Conservation (phyloP, 495 filamentous ascomycete genomes). For the Annulohypoxylon nitens region DNA sequence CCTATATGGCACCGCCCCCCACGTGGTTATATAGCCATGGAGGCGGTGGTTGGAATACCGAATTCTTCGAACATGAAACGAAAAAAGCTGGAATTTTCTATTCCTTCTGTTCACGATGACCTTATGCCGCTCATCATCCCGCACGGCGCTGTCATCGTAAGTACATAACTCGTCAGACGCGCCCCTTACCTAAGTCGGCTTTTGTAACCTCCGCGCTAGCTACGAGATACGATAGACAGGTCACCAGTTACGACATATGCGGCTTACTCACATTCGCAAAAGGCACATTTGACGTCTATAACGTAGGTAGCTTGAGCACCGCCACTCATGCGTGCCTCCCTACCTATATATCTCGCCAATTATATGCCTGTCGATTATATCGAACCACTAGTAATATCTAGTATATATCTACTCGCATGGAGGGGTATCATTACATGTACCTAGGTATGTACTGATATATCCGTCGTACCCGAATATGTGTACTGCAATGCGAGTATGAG, state of each 20-base stretch:
- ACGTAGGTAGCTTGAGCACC: neutral
- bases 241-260: constrained; percentile 10
- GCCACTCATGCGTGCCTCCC: neutral
- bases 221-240: neutral
- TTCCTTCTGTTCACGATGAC: neutral
- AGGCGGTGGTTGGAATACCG: constrained; percentile 1
- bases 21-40: constrained; percentile 18
- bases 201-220: constrained; percentile 17
- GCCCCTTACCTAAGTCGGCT: constrained; percentile 13
- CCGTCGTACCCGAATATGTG: neutral
- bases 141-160: constrained; percentile 14
- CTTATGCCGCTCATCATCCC: neutral
- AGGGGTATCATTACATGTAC: neutral
- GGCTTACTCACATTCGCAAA: constrained; percentile 29
- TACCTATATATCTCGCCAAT: constrained; percentile 15
- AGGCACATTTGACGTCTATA: neutral
- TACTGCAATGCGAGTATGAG: neutral
- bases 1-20: constrained; percentile 1
- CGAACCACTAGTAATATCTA: neutral
- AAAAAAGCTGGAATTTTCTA: neutral
- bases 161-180: neutral
- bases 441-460: neutral
- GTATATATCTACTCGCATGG: neutral
- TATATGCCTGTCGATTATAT: neutral
- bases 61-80: constrained; percentile 13